These are phyloP conservation scores for Xerocomus brunneocitrinus DNA, from an alignment of 768 basidiomycete genomes.

Conservation along the genomic window DNA sequence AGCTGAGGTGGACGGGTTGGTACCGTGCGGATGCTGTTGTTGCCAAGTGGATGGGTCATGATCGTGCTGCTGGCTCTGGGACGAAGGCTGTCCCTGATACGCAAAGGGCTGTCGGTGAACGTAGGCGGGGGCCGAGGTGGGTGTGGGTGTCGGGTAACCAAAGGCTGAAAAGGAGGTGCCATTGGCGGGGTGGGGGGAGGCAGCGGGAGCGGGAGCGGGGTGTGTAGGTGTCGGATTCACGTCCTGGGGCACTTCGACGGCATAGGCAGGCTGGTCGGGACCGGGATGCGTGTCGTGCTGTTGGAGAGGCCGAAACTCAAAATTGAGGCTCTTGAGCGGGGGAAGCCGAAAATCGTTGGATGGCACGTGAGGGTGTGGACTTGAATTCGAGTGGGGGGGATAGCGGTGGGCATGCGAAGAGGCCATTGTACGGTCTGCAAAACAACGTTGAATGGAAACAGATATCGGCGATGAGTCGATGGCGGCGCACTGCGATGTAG, in stretches of 20 bases:
- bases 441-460: conserved; percentile 13
- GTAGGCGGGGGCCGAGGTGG: conserved; percentile 18
- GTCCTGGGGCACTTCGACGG: conserved; percentile 23
- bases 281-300: conserved; percentile 13
- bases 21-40: conserved; percentile 20
- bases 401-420: conserved; percentile 36
- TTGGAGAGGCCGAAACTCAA: conserved; percentile 39
- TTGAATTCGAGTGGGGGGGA: conserved; percentile 2
- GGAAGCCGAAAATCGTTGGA: conserved; percentile 55
- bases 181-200: conserved; percentile 2
- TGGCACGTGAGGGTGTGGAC: conserved; percentile 32
- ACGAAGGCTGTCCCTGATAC: conserved; percentile 16
- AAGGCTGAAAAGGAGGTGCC: conserved; percentile 17
- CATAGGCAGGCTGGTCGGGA: conserved; percentile 9
- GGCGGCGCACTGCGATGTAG: conserved; percentile 16
- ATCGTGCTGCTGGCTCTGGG: conserved; percentile 20
- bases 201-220: background rate
- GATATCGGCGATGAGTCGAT: conserved; percentile 19
- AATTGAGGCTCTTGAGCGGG: conserved; percentile 71
- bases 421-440: conserved; percentile 35
- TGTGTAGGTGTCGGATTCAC: background rate
- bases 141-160: conserved; percentile 22
- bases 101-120: conserved; percentile 18
- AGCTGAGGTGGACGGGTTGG: conserved; percentile 8
- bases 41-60: conserved; percentile 19